Percentiles rank a stretch among this genome's conserved stretches.
phyloP scores from a whole-genome alignment of 257 asterid species.

The Linaria vulgaris region DNA sequence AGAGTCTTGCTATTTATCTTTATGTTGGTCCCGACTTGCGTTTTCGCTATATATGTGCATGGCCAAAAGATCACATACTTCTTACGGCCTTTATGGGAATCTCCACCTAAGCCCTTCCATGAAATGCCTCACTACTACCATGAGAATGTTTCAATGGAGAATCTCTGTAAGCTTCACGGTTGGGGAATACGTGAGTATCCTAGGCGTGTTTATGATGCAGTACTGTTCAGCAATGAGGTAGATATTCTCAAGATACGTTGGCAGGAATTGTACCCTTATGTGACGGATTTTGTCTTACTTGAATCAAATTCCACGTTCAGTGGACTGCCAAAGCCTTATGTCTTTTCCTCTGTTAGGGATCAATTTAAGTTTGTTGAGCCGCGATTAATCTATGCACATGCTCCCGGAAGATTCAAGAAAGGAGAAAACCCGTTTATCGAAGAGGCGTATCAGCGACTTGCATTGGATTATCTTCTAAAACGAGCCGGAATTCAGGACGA shows the following conservation, averaged over 20 bases:
- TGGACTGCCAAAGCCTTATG: conserved; percentile 69
- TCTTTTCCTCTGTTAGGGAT: conserved; percentile 52
- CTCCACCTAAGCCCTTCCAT: conserved; percentile 80
- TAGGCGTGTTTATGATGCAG: conserved; percentile 81
- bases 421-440: conserved; percentile 87
- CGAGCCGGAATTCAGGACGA: conserved; percentile 86
- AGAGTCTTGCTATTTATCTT: conserved; percentile 52
- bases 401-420: conserved; percentile 61
- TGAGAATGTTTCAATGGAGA: conserved; percentile 72
- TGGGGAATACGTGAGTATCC: conserved; percentile 88
- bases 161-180: conserved; percentile 79
- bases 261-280: conserved; percentile 80
- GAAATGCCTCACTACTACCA: conserved; percentile 77
- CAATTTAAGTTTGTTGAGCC: conserved; percentile 71
- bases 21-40: conserved; percentile 52
- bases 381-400: conserved; percentile 62
- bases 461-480: conserved; percentile 67
- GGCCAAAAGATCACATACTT: conserved; percentile 88
- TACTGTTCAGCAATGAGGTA: conserved; percentile 74
- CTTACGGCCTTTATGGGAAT: conserved; percentile 80
- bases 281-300: conserved; percentile 73
- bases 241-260: conserved; percentile 78
- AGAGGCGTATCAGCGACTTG: conserved; percentile 79
- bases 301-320: conserved; percentile 88
- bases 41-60: conserved; percentile 50